Base-by-base conservation (phyloP, 345 rosid species). In the Salix viminalis region DNA sequence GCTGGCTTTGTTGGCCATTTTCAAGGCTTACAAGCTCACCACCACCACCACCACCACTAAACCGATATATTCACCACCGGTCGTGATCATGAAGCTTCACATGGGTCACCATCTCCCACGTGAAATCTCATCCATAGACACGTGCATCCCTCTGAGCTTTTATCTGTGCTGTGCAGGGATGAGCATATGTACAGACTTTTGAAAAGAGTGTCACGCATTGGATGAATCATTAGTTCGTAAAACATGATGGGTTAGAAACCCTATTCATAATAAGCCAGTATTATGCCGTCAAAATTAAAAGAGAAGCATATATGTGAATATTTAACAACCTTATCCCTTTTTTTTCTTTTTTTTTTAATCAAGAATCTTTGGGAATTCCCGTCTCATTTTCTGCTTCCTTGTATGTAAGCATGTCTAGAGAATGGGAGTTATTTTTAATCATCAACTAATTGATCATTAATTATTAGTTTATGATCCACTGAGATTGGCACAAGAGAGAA, bases 331-430 rank as follows among this genome's bases (percentile, higher is more conserved):
- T 65, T 65, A 65, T 65, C 68, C 11, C 11, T 34, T 30, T 30
- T 30, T 30, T 56, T n/a, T 28, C 2, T 12, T 0, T 65, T 0
- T 65, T 12, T 62, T 62, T 11, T 65, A n/a, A 12, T 26, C 44
- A 41, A 72, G 90, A 88, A 88, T 88, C 90, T 86, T 78, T 81
- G 26, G 88, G 80, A 69, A 56, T 80, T 83, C 73, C 64, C 84
- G 84, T 80, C 86, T 74, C 67, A 46, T 23, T 12, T 44, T 2
- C 71, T 85, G 89, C 86, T 61, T 67, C 88, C 89, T 87, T 72
- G 39, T 70, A 32, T 56, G 67, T 85, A 66, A 79, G 78, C 89
- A 90, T 90, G 89, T 83, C 89, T 67, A 74, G 74, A 84, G 73
- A 86, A 76, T 74, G 82, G 85, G 85, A 79, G 82, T 28, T 11